Evolutionary conservation across 306 rosid species (phyloP), one percentile per base, ranked within the genome.

Genomic region (Vigna mungo): DNA sequence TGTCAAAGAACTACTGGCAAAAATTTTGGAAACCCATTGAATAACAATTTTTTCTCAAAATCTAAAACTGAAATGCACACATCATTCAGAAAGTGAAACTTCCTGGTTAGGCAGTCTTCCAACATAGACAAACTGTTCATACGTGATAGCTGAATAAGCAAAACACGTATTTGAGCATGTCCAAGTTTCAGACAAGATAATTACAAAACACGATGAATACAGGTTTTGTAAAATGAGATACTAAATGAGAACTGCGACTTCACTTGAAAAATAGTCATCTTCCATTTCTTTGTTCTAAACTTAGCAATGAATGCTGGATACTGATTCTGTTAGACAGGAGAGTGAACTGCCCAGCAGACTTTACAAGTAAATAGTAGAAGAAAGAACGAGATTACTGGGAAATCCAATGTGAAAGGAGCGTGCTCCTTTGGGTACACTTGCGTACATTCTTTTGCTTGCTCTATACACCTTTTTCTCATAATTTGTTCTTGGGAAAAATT

Each of bases 161-260:
- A 74, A 27, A 64, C 18, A 62, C 39, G 54, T 58, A 78, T 49
- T 15, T 65, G 60, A 56, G 66, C 47, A 64, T 41, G 51, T 41
- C 60, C 27, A 44, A 30, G 43, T 58, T 76, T 70, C 49, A n/a
- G 9, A 11, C 25, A 52, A 14, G 47, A 53, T 36, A 74, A 75
- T 70, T 54, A 32, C 5, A 21, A 62, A 71, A 58, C 27, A 62
- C 34, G 13, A 21, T 44, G 4, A 59, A 74, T 71, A 16, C 70
- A 52, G 68, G n/a, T 70, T 76, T 11, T 46, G 44, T 23, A 21
- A 32, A 74, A 66, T 46, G 48, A 80, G 46, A 73, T 16, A 51
- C 69, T 64, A 46, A 30, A 47, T 9, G 23, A 55, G 3, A 76
- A 63, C 65, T 16, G 15, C 18, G 51, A 64, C 1, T 55, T 78